Conservation (phyloP, 2,329 filamentous ascomycete species). For the Colletotrichum trifolii region DNA sequence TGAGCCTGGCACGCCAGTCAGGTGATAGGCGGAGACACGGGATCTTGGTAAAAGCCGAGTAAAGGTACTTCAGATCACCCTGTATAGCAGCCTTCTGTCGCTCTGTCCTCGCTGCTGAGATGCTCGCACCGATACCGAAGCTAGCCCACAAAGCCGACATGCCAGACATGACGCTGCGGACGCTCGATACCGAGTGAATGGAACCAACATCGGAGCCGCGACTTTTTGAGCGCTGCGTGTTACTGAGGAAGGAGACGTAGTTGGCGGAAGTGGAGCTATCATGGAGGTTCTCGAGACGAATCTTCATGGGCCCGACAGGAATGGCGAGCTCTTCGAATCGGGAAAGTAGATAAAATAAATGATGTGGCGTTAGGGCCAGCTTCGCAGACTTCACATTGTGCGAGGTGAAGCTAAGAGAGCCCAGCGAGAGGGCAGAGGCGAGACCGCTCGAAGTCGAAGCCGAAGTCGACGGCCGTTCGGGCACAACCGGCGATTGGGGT, state of each 20-base stretch:
- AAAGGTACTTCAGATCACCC: slow-evolving; percentile 92
- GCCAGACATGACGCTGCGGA: slow-evolving; percentile 96
- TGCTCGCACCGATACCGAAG: slow-evolving; percentile 83
- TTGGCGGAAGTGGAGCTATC: slow-evolving; percentile 86
- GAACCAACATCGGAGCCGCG: slow-evolving; percentile 87
- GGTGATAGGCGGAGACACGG: slow-evolving; percentile 89
- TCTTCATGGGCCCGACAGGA: slow-evolving; percentile 93
- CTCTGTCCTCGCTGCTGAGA: slow-evolving; percentile 84
- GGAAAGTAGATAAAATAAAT: slow-evolving; percentile 95
- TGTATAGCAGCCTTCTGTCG: slow-evolving; percentile 88
- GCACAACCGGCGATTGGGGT: slow-evolving; percentile 63
- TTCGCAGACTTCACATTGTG: slow-evolving; percentile 89
- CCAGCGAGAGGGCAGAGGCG: slow-evolving; percentile 87
- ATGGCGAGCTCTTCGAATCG: slow-evolving; percentile 94
- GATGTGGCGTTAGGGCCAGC: slow-evolving; percentile 92
- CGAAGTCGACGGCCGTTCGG: slow-evolving; percentile 72
- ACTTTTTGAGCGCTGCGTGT: slow-evolving; percentile 82
- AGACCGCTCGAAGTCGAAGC: slow-evolving; percentile 79
- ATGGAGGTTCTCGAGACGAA: slow-evolving; percentile 93
- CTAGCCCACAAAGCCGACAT: slow-evolving; percentile 95
- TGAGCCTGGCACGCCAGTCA: slow-evolving; percentile 91
- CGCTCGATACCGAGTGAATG: slow-evolving; percentile 94
- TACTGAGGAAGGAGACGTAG: slow-evolving; percentile 94
- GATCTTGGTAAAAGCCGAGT: slow-evolving; percentile 98
- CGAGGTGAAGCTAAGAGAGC: slow-evolving; percentile 85